phyloP scores from a whole-genome alignment of 176 grass and related monocot genomes.

The Ensete ventricosum region DNA sequence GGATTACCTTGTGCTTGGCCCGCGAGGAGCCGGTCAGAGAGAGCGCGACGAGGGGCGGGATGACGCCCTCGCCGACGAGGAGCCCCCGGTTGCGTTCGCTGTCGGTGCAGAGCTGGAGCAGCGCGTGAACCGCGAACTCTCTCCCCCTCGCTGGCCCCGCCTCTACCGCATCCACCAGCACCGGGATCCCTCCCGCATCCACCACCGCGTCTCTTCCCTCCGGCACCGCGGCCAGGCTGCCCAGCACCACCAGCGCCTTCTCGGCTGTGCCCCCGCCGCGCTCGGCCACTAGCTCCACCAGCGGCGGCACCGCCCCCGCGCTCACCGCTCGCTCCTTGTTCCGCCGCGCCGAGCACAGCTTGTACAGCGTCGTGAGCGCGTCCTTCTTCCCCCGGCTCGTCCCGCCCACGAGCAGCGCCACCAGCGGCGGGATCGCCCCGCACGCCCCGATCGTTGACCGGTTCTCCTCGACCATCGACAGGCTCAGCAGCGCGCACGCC shows the following conservation, averaged over 20 bases:
- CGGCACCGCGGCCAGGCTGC: slow-evolving; percentile 44
- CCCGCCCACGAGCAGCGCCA: slow-evolving; percentile 54
- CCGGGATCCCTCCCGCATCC: slow-evolving; percentile 57
- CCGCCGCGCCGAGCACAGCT: slow-evolving; percentile 61
- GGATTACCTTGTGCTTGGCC: slow-evolving; percentile 79
- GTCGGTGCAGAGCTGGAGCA: slow-evolving; percentile 78
- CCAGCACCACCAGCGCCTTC: slow-evolving; percentile 94
- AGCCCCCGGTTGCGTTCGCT: slow-evolving; percentile 52
- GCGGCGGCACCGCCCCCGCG: slow-evolving; percentile 56
- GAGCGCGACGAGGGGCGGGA: slow-evolving; percentile 74
- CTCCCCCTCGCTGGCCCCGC: slow-evolving; percentile 66
- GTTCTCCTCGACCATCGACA: slow-evolving; percentile 75
- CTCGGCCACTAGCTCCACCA: slow-evolving; percentile 57
- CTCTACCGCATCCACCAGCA: slow-evolving; percentile 74
- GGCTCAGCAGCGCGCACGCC: slow-evolving; percentile 58
- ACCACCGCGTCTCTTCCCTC: slow-evolving; percentile 69
- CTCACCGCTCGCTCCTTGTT: slow-evolving; percentile 86
- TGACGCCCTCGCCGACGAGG: slow-evolving; percentile 78
- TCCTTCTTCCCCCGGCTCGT: slow-evolving; percentile 87
- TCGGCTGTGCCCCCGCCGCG: slow-evolving; percentile 62
- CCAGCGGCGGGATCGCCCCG: slow-evolving; percentile 72
- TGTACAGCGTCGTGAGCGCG: slow-evolving; percentile 81
- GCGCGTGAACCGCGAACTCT: slow-evolving; percentile 70
- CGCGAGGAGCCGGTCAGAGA: slow-evolving; percentile 75
- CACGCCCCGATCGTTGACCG: slow-evolving; percentile 66